A percentile compares a stretch with the other conserved stretches of the same genome.
These are phyloP conservation scores for Irpex lacteus DNA, from an alignment of 1,284 basidiomycete species.

Conservation along the genomic window DNA sequence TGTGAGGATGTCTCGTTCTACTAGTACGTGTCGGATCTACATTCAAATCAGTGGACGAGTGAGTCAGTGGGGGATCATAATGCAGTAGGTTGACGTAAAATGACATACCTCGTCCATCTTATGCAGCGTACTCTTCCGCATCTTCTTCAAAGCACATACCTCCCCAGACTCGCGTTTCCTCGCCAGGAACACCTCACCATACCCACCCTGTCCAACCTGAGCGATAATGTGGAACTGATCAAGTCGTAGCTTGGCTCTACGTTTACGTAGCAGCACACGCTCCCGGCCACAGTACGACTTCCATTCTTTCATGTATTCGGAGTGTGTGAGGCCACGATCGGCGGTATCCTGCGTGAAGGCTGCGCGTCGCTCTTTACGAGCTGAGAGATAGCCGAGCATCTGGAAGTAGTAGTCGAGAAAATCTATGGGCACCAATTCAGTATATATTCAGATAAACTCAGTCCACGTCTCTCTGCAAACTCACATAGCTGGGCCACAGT, in stretches of 20 bases:
- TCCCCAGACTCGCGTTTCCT: conserved; percentile 91
- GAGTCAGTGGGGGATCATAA: not conserved
- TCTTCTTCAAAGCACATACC: conserved; percentile 94
- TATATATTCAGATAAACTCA: too few relatives aligned
- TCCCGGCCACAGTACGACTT: conserved; percentile 91
- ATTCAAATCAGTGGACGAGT: not conserved
- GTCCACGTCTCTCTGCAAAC: too few relatives aligned
- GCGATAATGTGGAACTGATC: conserved; percentile 96
- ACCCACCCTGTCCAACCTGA: conserved; percentile 95
- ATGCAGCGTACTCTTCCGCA: conserved; percentile 87
- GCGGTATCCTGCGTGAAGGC: conserved; percentile 84
- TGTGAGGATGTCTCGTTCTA: conserved; percentile 95
- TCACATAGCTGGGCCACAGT: conserved; percentile 94
- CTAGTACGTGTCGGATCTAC: conserved; percentile 85
- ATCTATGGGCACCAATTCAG: conserved; percentile 44
- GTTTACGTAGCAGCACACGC: conserved; percentile 84
- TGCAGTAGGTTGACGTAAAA: not conserved
- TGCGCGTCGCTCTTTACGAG: conserved; percentile 78
- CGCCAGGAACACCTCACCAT: conserved; percentile 93
- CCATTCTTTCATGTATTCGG: conserved; percentile 78
- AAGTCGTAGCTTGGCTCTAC: conserved; percentile 83
- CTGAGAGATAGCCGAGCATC: conserved; percentile 81
- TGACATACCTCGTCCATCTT: conserved; percentile 93
- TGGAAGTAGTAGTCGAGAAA: conserved; percentile 97
- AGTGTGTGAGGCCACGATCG: conserved; percentile 57